Percentiles rank a stretch among this genome's conserved stretches.
Evolutionary conservation across 1,284 basidiomycete genomes (phyloP).

Genomic region (Cutaneotrichosporon curvatum): DNA sequence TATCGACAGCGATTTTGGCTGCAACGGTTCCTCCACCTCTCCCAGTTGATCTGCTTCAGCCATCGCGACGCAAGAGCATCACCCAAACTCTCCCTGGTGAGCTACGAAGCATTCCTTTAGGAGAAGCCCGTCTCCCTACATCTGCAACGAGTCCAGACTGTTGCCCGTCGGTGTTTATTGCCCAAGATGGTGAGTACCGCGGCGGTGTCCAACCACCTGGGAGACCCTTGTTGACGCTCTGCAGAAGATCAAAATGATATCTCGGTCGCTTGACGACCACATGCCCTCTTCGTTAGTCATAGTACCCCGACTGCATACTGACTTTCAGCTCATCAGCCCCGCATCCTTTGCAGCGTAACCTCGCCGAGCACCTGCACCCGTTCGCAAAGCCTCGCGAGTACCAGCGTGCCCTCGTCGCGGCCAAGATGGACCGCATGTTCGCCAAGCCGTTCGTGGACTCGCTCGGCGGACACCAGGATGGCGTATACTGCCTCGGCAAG

Average conservation of each 20-base stretch:
- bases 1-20: too few species aligned
- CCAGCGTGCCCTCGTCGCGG: constrained; percentile 85
- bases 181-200: constrained; percentile 7
- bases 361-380: constrained; percentile 89
- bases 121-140: too few species aligned
- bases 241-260: constrained; percentile 48
- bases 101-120: too few species aligned
- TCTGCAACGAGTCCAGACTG: too few species aligned
- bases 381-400: constrained; percentile 90
- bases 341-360: constrained; percentile 75
- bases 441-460: constrained; percentile 90
- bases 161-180: too few species aligned
- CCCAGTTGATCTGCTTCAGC: too few species aligned
- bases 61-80: too few species aligned
- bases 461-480: constrained; percentile 89
- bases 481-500: constrained; percentile 79
- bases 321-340: constrained; percentile 35
- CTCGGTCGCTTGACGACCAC: constrained; percentile 47
- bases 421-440: constrained; percentile 95
- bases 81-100: too few species aligned
- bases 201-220: background rate
- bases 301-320: background rate
- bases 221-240: background rate
- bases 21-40: too few species aligned
- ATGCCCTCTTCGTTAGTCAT: constrained; percentile 40